These are phyloP conservation scores for Wallacemonas sp. DNA, from an alignment of 208 protist genomes.

Conservation along the genomic window DNA sequence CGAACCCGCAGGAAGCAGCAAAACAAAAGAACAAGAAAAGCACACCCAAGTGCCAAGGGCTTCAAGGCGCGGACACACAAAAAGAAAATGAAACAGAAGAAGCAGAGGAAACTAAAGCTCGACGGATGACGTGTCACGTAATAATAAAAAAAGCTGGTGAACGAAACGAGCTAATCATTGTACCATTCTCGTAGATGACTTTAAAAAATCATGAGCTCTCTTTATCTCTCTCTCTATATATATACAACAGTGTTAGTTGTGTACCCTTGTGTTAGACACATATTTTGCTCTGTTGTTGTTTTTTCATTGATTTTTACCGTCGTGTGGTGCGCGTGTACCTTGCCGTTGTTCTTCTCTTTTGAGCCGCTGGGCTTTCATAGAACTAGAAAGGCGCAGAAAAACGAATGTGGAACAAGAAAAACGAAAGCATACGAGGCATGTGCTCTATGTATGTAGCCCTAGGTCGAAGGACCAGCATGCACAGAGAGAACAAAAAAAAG, in stretches of 20 bases:
- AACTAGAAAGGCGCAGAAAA: background rate
- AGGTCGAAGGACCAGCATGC: too few relatives aligned
- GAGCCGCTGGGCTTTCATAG: background rate
- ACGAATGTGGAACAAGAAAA: background rate
- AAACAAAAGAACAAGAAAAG: background rate
- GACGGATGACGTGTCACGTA: too few relatives aligned
- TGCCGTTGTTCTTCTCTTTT: background rate
- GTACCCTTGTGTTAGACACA: background rate
- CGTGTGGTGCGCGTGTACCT: background rate
- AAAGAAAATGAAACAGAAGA: slow-evolving; percentile 19
- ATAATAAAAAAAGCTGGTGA: background rate
- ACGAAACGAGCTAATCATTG: background rate
- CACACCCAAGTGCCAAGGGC: background rate
- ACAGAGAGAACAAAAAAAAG: too few relatives aligned
- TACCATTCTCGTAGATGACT: slow-evolving; percentile 3
- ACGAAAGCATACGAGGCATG: background rate
- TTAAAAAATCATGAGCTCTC: too few relatives aligned
- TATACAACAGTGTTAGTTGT: too few relatives aligned
- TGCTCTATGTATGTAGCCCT: too few relatives aligned
- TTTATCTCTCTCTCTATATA: too few relatives aligned
- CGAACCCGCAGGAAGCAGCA: too few relatives aligned
- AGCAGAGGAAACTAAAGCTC: background rate
- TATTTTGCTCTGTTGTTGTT: too few relatives aligned
- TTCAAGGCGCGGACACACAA: slow-evolving; percentile 1
- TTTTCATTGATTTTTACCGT: background rate